phyloP scores from a whole-genome alignment of 75 land plant species.

The Chamaecyparis obtusa region DNA sequence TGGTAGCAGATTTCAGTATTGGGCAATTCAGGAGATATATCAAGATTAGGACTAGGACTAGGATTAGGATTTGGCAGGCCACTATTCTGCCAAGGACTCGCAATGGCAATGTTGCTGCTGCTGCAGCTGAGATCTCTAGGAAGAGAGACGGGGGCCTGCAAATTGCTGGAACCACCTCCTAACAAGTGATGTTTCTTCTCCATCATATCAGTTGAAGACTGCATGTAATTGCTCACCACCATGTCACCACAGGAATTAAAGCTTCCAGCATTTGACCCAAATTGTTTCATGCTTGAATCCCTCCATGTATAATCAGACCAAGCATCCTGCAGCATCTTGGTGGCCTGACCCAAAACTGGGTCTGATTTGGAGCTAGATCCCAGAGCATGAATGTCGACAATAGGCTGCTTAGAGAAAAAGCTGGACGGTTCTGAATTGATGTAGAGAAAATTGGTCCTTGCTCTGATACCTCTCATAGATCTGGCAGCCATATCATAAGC shows the following conservation, averaged over 20 bases:
- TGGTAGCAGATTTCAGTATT: not conserved
- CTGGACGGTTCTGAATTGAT: constrained; percentile 19
- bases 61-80: not conserved
- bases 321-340: not conserved
- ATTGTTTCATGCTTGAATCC: not conserved
- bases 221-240: not conserved
- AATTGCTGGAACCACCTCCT: constrained; percentile 1
- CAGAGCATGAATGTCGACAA: not conserved
- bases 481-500: constrained; percentile 68
- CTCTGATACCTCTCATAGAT: constrained; percentile 60
- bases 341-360: not conserved
- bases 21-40: not conserved
- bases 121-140: not conserved
- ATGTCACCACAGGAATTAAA: not conserved
- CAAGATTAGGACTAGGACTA: not conserved
- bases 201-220: not conserved
- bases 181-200: not conserved
- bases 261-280: not conserved
- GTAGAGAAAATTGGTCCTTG: constrained; percentile 58
- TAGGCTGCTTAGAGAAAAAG: constrained; percentile 5
- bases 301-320: constrained; percentile 8
- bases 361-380: not conserved
- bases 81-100: not conserved
- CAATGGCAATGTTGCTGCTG: not conserved
- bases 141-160: constrained; percentile 3